Base-by-base conservation (phyloP, 208 protist genomes). In the Trypanosoma vivax region DNA sequence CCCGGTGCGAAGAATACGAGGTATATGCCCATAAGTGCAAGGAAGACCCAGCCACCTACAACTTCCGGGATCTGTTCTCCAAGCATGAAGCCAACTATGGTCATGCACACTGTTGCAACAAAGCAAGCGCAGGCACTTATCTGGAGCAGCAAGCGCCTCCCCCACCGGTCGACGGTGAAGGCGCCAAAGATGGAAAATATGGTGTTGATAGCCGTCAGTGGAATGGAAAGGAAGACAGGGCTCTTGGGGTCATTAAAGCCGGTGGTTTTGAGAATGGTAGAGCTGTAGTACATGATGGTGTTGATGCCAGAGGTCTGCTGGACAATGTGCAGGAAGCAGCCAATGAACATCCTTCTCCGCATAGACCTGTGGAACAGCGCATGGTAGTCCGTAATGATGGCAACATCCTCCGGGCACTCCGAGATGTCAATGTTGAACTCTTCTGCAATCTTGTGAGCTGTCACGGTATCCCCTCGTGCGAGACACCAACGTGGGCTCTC, bases 241-340 rank as follows among this genome's bases (percentile, higher is more conserved):
- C 80, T 83, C 30, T 72, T 90, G 29, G 53, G 60, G 25, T 85
- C 79, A 1, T 62, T 40, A 51, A 94, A 92, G 38, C 87, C 87
- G 11, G 82, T 78, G 39, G 91, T 78, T 31, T 81, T 71, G 23
- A 96, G 60, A 39, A 96, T 94, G 29, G 90, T 75, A 13, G 88
- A 70, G 57, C 81, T 92, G 76, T 96, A 96, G 67, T 96, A 96
- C 88, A 95, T 95, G 59, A 95, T 87, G 2, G 88, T 93, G 70
- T 96, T 96, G 60, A 95, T 96, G 16, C 88, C 90, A 21, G 76
- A 90, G 38, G 94, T 76, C 67, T 96, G 90, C 65, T 96, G 90
- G 33, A 96, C 73, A 29, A 95, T 70, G 67, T 96, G 90, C 38
- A 96, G 81, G 25, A 66, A 74, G 40, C 75, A 86, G 41, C 88